Evolutionary conservation across 78 protist species (phyloP).

Genomic region (Speleostelium caveatum): DNA sequence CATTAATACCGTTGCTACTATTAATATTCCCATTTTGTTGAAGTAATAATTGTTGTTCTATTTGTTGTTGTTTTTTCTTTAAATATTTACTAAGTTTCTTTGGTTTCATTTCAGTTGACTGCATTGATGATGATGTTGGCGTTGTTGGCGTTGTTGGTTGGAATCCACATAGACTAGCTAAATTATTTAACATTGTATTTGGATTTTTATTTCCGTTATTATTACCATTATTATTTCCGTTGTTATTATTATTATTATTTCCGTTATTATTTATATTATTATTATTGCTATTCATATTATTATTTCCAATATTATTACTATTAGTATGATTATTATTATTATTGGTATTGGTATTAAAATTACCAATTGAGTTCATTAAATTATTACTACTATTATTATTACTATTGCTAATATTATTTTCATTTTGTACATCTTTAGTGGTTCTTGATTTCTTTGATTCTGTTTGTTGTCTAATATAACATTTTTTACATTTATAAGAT

Average conservation of each 20-base stretch:
- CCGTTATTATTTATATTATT: neutral
- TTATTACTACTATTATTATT: neutral
- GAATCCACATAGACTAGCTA: neutral
- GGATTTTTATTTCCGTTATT: neutral
- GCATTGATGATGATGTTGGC: neutral
- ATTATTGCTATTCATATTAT: neutral
- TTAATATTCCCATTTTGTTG: constrained; percentile 7
- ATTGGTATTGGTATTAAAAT: too few species aligned
- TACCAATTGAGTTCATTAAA: too few species aligned
- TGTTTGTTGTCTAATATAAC: constrained; percentile 72
- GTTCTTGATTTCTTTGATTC: constrained; percentile 29
- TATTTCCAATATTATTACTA: too few species aligned
- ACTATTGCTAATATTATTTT: neutral
- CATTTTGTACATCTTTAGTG: neutral
- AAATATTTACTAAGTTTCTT: neutral
- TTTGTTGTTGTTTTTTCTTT: neutral
- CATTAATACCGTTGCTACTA: neutral
- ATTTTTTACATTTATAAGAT: constrained; percentile 65
- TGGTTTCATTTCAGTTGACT: neutral
- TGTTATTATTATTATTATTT: neutral
- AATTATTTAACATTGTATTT: constrained; percentile 1
- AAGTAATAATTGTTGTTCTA: neutral
- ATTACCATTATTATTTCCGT: neutral
- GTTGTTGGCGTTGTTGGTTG: neutral
- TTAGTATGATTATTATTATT: too few species aligned